Conservation (phyloP, 495 filamentous ascomycete species). For the Evernia prunastri region DNA sequence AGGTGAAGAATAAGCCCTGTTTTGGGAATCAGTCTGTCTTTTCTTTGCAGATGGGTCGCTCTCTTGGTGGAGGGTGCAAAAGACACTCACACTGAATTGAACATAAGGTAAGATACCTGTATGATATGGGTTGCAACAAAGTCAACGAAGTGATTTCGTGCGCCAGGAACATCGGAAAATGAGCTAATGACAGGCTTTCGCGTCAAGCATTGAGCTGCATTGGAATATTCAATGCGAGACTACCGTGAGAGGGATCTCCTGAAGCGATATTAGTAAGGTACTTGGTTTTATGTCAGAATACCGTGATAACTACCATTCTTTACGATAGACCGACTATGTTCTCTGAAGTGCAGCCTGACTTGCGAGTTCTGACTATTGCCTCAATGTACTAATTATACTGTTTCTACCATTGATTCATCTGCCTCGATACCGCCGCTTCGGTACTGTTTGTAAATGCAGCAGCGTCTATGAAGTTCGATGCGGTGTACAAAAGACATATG, state of each 20-base stretch:
- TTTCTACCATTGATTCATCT: slow-evolving; percentile 13
- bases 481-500: slow-evolving; percentile 1
- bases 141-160: slow-evolving; percentile 59
- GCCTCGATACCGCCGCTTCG: slow-evolving; percentile 8
- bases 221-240: slow-evolving; percentile 53
- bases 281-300: neutral
- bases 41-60: neutral
- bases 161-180: slow-evolving; percentile 39
- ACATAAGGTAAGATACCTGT: slow-evolving; percentile 52
- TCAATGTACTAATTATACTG: slow-evolving; percentile 18
- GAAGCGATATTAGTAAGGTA: neutral
- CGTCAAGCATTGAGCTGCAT: slow-evolving; percentile 59
- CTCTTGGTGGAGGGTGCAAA: too few species aligned
- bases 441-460: slow-evolving; percentile 3
- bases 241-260: slow-evolving; percentile 44
- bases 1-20: slow-evolving; percentile 58
- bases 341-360: slow-evolving; percentile 13
- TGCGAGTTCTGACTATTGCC: slow-evolving; percentile 12
- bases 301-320: slow-evolving; percentile 18
- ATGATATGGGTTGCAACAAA: slow-evolving; percentile 64
- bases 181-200: slow-evolving; percentile 43
- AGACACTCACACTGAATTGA: slow-evolving; percentile 48
- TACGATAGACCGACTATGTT: slow-evolving; percentile 20
- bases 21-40: neutral
- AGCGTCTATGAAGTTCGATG: slow-evolving; percentile 5